phyloP scores from a whole-genome alignment of 768 basidiomycete genomes.

The Infundibulicybe gibba region DNA sequence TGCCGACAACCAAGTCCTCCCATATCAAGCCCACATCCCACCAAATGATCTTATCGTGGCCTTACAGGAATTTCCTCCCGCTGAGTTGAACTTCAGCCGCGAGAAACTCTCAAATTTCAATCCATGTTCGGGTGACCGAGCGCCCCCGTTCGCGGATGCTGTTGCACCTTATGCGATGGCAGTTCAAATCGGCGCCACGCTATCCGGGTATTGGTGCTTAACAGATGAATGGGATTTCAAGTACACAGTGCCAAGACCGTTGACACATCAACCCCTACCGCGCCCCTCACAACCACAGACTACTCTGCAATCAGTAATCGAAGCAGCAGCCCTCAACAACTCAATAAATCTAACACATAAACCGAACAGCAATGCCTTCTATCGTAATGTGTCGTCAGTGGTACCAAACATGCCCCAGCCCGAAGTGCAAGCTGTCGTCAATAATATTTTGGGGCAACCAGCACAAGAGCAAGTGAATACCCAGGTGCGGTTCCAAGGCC shows the following conservation, averaged over 20 bases:
- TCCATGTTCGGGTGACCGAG: conserved; percentile 33
- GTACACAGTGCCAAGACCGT: conserved; percentile 34
- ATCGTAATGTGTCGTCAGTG: conserved; percentile 15
- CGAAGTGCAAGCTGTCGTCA: conserved; percentile 17
- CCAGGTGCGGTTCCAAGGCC: conserved; percentile 68
- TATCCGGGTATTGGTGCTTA: conserved; percentile 66
- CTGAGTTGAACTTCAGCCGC: conserved; percentile 37
- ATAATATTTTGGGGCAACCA: conserved; percentile 18
- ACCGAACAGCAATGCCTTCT: conserved; percentile 4
- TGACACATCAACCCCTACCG: conserved; percentile 11
- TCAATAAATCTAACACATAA: conserved; percentile 12
- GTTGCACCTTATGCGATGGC: conserved; percentile 66
- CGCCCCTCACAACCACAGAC: conserved; percentile 10
- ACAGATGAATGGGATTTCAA: conserved; percentile 72
- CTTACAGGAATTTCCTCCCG: conserved; percentile 40
- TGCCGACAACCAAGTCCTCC: conserved; percentile 58
- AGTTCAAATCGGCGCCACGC: conserved; percentile 61
- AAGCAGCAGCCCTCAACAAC: conserved; percentile 42
- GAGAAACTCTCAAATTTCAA: conserved; percentile 46
- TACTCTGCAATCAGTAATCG: conserved; percentile 43
- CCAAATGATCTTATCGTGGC: conserved; percentile 46
- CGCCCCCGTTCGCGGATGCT: conserved; percentile 44
- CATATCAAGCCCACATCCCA: conserved; percentile 70
- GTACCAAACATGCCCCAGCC: conserved; percentile 13
- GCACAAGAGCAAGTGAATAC: conserved; percentile 16